Conservation (phyloP, 306 rosid genomes). For the Trifolium repens region DNA sequence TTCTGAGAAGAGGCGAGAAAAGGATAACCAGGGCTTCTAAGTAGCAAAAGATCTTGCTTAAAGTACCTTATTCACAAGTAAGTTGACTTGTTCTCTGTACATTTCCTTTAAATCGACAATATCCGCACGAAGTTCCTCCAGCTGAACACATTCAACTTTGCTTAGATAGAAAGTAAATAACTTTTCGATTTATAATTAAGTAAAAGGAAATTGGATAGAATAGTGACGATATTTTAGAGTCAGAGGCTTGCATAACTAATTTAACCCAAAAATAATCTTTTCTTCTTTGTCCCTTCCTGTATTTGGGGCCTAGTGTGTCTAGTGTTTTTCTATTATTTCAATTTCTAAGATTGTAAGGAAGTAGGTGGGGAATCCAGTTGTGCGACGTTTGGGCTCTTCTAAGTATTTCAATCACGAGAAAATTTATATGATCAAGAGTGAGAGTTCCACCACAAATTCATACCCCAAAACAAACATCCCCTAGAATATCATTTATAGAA, state of each 20-base stretch:
- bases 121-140: slow-evolving; percentile 99
- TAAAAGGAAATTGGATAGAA: slow-evolving; percentile 17
- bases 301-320: slow-evolving; percentile 20
- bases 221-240: slow-evolving; percentile 8
- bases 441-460: slow-evolving; percentile 12
- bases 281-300: slow-evolving; percentile 16
- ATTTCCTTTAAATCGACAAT: slow-evolving; percentile 97
- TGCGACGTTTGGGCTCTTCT: neutral
- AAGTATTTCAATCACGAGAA: slow-evolving; percentile 27
- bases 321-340: slow-evolving; percentile 32
- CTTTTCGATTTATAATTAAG: slow-evolving; percentile 22
- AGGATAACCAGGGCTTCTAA: slow-evolving; percentile 10
- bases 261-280: slow-evolving; percentile 17
- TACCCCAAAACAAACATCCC: neutral
- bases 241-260: slow-evolving; percentile 18
- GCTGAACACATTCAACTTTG: slow-evolving; percentile 57
- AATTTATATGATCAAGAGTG: slow-evolving; percentile 20
- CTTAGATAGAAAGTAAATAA: slow-evolving; percentile 38
- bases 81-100: slow-evolving; percentile 98
- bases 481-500: slow-evolving; percentile 7
- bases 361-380: slow-evolving; percentile 7
- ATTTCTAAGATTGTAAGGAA: slow-evolving; percentile 39
- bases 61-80: slow-evolving; percentile 93
- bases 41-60: slow-evolving; percentile 19
- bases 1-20: neutral